Evolutionary conservation across 768 basidiomycete species (phyloP).

Genomic region (Pisolithus microcarpus): DNA sequence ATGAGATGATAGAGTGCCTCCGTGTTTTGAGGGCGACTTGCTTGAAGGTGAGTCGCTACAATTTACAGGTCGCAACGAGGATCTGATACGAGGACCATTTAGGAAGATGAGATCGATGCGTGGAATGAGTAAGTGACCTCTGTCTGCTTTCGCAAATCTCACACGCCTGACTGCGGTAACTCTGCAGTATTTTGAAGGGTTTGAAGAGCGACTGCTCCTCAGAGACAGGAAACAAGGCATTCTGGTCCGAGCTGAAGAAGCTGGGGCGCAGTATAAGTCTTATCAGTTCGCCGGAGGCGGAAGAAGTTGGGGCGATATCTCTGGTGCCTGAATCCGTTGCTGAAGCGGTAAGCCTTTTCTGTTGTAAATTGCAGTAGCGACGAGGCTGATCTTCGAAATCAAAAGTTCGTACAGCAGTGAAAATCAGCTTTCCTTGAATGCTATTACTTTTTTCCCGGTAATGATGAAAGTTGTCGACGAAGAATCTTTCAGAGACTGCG

Average conservation of each 20-base stretch:
- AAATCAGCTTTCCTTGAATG: no score
- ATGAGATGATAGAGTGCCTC: conserved; percentile 73
- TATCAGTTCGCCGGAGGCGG: conserved; percentile 58
- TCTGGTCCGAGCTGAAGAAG: conserved; percentile 56
- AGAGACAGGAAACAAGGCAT: conserved; percentile 53
- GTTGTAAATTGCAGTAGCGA: background rate
- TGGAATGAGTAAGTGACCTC: conserved; percentile 60
- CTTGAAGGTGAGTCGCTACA: conserved; percentile 41
- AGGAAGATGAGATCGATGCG: conserved; percentile 79
- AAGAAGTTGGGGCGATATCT: conserved; percentile 49
- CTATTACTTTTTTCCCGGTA: no score
- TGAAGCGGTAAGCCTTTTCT: conserved; percentile 38
- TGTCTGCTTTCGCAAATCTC: background rate
- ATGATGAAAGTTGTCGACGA: no score
- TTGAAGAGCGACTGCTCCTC: conserved; percentile 50
- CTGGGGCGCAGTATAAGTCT: conserved; percentile 50
- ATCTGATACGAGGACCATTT: background rate
- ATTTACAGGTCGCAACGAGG: background rate
- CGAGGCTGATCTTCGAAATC: background rate
- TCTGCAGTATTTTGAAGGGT: conserved; percentile 50
- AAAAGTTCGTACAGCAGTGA: conserved; percentile 22
- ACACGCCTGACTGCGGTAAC: background rate
- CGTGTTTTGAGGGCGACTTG: conserved; percentile 57
- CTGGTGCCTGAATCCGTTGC: conserved; percentile 48
- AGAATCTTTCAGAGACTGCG: no score